phyloP scores from a whole-genome alignment of 257 asterid species.

The Ligustrum vulgare region DNA sequence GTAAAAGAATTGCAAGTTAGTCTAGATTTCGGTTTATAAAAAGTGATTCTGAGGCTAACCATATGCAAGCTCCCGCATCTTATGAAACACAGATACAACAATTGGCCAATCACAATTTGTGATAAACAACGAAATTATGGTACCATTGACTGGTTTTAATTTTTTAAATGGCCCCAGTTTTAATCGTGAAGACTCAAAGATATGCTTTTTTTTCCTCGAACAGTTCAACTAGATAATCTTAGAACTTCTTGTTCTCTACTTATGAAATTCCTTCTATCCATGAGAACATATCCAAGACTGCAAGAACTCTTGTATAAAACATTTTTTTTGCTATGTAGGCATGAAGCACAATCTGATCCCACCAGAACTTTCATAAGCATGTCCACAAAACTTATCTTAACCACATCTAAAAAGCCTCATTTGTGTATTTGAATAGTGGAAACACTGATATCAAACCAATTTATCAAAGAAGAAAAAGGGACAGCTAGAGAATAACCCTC shows the following conservation, averaged over 20 bases:
- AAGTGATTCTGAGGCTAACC: constrained; percentile 1
- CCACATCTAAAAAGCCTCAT: not conserved
- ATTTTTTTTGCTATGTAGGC: not conserved
- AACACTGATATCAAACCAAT: no score
- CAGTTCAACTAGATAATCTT: not conserved
- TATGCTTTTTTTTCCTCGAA: not conserved
- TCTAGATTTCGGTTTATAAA: not conserved
- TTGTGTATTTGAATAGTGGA: no score
- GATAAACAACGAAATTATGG: not conserved
- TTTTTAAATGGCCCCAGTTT: not conserved
- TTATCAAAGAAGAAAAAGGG: no score
- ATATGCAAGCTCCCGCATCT: constrained; percentile 7
- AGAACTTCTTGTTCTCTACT: not conserved
- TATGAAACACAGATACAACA: not conserved
- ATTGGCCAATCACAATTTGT: not conserved
- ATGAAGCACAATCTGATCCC: not conserved
- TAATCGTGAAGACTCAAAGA: no score
- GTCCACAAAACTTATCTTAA: not conserved
- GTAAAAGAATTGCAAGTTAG: not conserved
- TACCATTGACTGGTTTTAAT: not conserved
- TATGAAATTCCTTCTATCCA: not conserved
- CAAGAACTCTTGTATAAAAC: not conserved
- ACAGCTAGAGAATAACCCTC: no score
- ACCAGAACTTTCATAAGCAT: not conserved
- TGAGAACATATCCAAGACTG: not conserved